Evolutionary conservation across 495 filamentous ascomycete species (phyloP).

Genomic region (Staphylotrichum longicolle): DNA sequence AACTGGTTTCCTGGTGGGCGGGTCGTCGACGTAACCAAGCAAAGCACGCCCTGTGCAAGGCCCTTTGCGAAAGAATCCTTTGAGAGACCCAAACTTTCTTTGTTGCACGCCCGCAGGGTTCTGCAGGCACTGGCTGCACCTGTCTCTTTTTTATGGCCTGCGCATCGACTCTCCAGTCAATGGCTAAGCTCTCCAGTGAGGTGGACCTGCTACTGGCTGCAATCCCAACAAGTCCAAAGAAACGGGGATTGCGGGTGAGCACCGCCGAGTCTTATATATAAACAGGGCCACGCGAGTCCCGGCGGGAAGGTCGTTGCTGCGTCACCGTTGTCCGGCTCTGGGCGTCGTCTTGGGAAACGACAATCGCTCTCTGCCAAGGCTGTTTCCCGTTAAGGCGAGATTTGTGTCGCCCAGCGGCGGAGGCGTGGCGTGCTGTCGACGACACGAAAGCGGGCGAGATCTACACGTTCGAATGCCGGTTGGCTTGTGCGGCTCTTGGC

Average conservation of each 20-base stretch:
- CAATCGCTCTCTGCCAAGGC: conserved; percentile 35
- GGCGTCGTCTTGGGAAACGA: conserved; percentile 18
- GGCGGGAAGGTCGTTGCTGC: conserved; percentile 6
- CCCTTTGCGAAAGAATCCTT: no score
- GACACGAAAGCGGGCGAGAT: conserved; percentile 32
- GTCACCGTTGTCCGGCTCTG: conserved; percentile 11
- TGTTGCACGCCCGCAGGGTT: no score
- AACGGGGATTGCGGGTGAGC: neutral
- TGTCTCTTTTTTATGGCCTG: no score
- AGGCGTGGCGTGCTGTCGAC: conserved; percentile 31
- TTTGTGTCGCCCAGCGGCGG: conserved; percentile 35
- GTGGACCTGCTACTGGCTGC: no score
- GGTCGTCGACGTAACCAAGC: no score
- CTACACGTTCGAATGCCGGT: conserved; percentile 31
- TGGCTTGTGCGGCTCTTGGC: conserved; percentile 31
- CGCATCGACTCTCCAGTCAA: neutral
- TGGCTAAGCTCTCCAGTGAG: no score
- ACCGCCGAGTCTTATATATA: conserved; percentile 12
- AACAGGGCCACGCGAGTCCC: neutral
- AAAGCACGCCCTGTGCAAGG: no score
- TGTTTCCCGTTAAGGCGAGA: conserved; percentile 28
- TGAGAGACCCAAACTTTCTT: no score
- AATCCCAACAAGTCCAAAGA: neutral
- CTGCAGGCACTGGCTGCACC: no score
- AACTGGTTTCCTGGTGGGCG: no score